Conservation (phyloP, 2,329 filamentous ascomycete species). For the Alternaria arborescens region DNA sequence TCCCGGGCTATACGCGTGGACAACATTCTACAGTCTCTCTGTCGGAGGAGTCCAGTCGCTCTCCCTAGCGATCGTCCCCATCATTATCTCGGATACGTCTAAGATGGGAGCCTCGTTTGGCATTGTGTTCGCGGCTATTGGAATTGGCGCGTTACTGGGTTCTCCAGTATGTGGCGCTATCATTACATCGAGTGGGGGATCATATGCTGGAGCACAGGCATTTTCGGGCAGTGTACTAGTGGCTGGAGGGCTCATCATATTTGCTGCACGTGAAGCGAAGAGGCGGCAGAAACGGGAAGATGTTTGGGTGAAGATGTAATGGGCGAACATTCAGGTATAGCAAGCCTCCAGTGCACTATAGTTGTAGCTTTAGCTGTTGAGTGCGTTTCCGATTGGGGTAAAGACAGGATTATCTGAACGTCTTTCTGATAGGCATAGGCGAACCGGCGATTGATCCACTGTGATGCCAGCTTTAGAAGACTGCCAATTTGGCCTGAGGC, state of each 20-base stretch:
- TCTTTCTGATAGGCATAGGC: too few relatives aligned
- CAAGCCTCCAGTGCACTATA: neutral
- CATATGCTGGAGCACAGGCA: neutral
- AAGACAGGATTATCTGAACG: too few relatives aligned
- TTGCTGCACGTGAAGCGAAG: conserved; percentile 1
- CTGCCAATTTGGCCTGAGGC: too few relatives aligned
- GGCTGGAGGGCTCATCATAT: neutral
- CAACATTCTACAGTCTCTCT: neutral
- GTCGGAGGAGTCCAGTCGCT: neutral
- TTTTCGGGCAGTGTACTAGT: neutral
- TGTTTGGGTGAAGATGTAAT: neutral
- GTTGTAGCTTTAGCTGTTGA: neutral
- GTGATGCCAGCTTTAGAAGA: too few relatives aligned
- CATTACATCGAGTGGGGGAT: neutral
- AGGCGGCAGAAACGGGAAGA: neutral
- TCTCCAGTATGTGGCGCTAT: neutral
- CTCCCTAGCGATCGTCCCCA: neutral
- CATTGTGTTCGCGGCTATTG: conserved; percentile 1
- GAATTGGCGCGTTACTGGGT: neutral
- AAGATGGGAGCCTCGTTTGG: neutral
- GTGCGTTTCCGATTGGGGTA: too few relatives aligned
- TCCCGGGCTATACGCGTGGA: neutral
- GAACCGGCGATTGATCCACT: too few relatives aligned
- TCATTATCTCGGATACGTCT: neutral
- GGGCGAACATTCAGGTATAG: neutral